Conservation (phyloP, 352 stramenopile genomes). For the Globisporangium abappressorium region DNA sequence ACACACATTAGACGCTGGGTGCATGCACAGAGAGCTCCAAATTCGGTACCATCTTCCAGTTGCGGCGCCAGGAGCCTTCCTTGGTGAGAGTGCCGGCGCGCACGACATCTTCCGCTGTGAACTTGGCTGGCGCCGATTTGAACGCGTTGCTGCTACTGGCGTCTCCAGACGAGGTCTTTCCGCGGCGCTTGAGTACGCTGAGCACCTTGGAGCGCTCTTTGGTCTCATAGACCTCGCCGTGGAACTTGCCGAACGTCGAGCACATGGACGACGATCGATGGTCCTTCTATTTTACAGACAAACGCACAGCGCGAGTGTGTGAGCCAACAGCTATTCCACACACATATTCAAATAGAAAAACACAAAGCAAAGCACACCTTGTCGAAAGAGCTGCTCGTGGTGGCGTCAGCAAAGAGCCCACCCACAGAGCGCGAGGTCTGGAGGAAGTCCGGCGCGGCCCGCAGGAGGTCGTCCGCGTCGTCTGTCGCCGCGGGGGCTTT, state of each 20-base stretch:
- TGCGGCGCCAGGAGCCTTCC: slow-evolving; percentile 80
- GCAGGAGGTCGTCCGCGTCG: slow-evolving; percentile 15
- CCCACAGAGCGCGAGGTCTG: slow-evolving; percentile 17
- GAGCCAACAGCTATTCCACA: not conserved
- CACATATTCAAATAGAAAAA: not conserved
- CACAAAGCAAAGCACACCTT: not conserved
- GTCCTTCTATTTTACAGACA: slow-evolving; percentile 4
- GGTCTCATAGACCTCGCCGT: slow-evolving; percentile 73
- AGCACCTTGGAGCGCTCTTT: slow-evolving; percentile 74
- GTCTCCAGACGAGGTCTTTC: slow-evolving; percentile 29
- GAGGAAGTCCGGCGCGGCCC: slow-evolving; percentile 18
- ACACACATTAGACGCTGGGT: not conserved
- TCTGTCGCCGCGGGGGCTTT: not conserved
- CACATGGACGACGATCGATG: slow-evolving; percentile 29
- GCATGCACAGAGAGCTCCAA: not conserved
- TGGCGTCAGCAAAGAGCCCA: not conserved
- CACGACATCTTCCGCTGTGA: slow-evolving; percentile 69
- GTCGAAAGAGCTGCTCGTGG: slow-evolving; percentile 13
- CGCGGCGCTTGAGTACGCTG: slow-evolving; percentile 69
- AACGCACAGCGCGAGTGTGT: not conserved
- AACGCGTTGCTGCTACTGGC: slow-evolving; percentile 12
- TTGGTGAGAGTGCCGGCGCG: slow-evolving; percentile 65
- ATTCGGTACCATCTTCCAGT: slow-evolving; percentile 68
- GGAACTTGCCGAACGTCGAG: slow-evolving; percentile 69
- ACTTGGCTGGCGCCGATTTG: slow-evolving; percentile 43